Percentiles rank a stretch among this genome's conserved stretches.
Evolutionary conservation across 192 early-diverging fungal genomes (phyloP).

Genomic region (Jimgerdemannia flammicorona): DNA sequence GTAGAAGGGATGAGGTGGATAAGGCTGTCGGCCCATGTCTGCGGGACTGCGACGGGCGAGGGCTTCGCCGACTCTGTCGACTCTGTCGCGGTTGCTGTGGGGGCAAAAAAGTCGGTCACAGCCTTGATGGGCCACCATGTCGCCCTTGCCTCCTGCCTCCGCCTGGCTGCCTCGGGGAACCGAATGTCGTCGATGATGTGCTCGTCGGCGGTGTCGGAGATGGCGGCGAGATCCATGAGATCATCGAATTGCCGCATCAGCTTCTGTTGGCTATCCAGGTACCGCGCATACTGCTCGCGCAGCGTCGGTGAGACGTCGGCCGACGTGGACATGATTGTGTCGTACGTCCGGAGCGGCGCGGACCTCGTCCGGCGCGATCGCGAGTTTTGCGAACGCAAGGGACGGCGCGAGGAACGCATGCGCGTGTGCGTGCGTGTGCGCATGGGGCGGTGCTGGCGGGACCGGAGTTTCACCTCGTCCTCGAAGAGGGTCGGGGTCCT

Average conservation of each 20-base stretch:
- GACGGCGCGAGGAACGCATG: background rate
- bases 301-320: background rate
- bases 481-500: background rate
- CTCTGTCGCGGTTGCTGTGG: too few species aligned
- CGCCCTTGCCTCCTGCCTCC: too few species aligned
- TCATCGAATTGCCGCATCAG: background rate
- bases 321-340: too few species aligned
- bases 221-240: background rate
- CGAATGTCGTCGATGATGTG: background rate
- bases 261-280: background rate
- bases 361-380: background rate
- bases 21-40: background rate
- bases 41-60: too few species aligned
- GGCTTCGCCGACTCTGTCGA: too few species aligned
- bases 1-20: background rate
- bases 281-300: background rate
- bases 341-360: too few species aligned
- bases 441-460: background rate
- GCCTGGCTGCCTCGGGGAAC: too few species aligned
- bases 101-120: background rate
- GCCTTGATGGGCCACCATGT: background rate
- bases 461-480: background rate
- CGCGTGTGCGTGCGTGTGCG: background rate
- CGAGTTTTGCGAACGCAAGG: background rate
- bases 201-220: background rate